A percentile compares a stretch with the other conserved stretches of the same genome.
Evolutionary conservation across 2,329 filamentous ascomycete species (phyloP).

Genomic region (Fusarium coffeatum): DNA sequence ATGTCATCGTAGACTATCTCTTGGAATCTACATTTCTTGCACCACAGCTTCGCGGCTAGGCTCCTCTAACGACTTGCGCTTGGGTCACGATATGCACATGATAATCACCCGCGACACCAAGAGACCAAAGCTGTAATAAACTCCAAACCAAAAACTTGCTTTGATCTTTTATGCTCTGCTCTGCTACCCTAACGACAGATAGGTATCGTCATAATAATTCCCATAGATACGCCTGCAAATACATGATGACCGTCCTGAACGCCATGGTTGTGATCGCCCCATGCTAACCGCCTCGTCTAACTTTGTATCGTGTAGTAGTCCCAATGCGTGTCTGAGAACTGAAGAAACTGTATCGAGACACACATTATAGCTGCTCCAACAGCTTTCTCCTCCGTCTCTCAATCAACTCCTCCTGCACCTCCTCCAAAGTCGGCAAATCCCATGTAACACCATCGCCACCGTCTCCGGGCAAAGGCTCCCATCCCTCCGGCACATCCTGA

Average conservation of each 20-base stretch:
- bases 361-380: slow-evolving; percentile 78
- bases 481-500: slow-evolving; percentile 71
- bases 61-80: not conserved
- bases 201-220: slow-evolving; percentile 6
- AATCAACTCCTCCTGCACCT: slow-evolving; percentile 94
- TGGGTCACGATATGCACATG: not conserved
- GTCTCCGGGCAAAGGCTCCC: slow-evolving; percentile 90
- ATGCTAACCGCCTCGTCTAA: not conserved
- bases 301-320: not conserved
- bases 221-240: slow-evolving; percentile 27
- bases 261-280: slow-evolving; percentile 22
- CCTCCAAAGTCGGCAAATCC: slow-evolving; percentile 85
- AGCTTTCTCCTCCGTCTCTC: slow-evolving; percentile 85
- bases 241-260: slow-evolving; percentile 31
- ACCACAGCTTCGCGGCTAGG: too few relatives aligned
- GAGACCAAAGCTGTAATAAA: not conserved
- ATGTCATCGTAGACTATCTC: not conserved
- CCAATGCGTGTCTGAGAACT: not conserved
- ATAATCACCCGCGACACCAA: not conserved
- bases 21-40: not conserved
- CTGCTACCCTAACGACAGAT: not conserved
- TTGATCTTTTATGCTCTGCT: not conserved
- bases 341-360: not conserved
- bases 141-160: not conserved
- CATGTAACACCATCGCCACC: slow-evolving; percentile 83